Base-by-base conservation (phyloP, 2,329 filamentous ascomycete species). In the Mariannaea sp. region DNA sequence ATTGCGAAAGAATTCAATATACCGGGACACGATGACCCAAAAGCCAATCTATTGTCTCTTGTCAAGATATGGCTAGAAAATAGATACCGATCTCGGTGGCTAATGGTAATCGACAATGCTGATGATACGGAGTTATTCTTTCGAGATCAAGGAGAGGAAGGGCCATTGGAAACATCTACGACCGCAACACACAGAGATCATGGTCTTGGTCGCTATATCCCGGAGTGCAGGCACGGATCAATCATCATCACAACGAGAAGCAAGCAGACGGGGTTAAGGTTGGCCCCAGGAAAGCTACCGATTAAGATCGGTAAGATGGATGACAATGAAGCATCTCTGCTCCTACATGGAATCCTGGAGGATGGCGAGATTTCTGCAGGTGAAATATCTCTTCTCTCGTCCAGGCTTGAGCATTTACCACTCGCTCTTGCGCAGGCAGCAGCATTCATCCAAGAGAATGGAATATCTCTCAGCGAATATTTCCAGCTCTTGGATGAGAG, bases 211-310 rank as follows among this genome's bases (percentile, higher is more conserved):
- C n/a, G 40, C 30, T 55, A 60, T 14, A 38, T 74, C n/a, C 70
- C 71, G 0, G 58, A 70, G 2, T 71, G 65, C 8, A 1, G 53
- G 0, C 63, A 73, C 0, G 71, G 71, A 2, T 57, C 60, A 0
- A 32, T 71, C 9, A 62, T 75, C 0, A 35, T 71, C 5, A 75
- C 71, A 0, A 73, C 71, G 0, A 65, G 70, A 22, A 71, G 73
- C 17, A 70, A 69, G 45, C 58, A 72, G 12, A 61, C 59, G 0
- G 71, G 66, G 0, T 47, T 52, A 1, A 56, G 51, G 14, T 55
- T 74, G 3, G 53, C 53, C 1, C 56, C 51, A 5, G 65, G 68
- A 2, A 59, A 58, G 3, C 38, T 0, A 0, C 60, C 56, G 0
- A 63, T 73, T 4, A 57, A 69, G 41, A 59, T 74, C 0, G 26